Conservation (phyloP, 495 filamentous ascomycete species). For the Neurospora sp. region DNA sequence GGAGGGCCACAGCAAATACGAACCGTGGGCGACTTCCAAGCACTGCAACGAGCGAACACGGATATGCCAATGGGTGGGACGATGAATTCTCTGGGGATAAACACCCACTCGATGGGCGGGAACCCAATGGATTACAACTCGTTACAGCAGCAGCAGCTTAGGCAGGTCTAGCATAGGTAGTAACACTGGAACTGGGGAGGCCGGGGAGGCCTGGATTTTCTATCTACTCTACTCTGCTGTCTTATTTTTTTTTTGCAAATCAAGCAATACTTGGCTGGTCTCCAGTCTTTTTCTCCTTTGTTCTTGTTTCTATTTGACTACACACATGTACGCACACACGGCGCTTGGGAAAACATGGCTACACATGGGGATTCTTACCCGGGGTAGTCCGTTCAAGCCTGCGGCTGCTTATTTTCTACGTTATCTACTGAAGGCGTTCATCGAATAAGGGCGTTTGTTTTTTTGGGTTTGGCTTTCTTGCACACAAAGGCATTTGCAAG, state of each 20-base stretch:
- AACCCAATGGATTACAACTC: conserved; percentile 26
- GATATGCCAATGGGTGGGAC: conserved; percentile 26
- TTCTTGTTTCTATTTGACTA: not conserved
- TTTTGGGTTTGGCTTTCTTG: not conserved
- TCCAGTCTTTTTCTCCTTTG: not conserved
- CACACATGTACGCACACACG: not conserved
- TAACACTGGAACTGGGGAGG: conserved; percentile 5
- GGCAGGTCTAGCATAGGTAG: conserved; percentile 13
- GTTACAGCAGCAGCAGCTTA: not conserved
- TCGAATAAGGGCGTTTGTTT: not conserved
- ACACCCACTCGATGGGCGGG: conserved; percentile 11
- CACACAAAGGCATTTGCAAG: not conserved
- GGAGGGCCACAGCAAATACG: conserved; percentile 22
- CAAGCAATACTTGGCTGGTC: not conserved
- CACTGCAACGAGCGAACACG: conserved; percentile 32
- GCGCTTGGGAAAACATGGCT: not conserved
- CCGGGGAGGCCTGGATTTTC: not conserved
- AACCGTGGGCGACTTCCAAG: conserved; percentile 38
- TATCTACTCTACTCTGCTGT: not conserved
- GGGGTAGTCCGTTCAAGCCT: not conserved
- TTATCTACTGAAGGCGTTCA: not conserved
- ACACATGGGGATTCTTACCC: not conserved
- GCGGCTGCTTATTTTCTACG: not conserved
- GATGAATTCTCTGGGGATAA: conserved; percentile 19
- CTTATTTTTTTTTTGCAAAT: not conserved